Base-by-base conservation (phyloP, 2,329 filamentous ascomycete species). In the Botrytis hyacinthi region DNA sequence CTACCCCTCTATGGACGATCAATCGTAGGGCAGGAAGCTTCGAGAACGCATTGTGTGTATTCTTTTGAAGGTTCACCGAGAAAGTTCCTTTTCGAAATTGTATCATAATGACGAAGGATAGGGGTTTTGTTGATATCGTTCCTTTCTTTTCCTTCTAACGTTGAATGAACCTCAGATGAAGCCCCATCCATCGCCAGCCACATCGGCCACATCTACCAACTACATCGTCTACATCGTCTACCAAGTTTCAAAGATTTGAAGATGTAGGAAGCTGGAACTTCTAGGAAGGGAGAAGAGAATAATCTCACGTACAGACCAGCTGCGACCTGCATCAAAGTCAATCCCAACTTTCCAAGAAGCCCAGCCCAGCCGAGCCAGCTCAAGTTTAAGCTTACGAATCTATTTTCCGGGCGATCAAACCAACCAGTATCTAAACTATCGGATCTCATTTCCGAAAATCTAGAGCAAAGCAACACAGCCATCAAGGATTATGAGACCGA, bases 401-500 rank as follows among this genome's bases (percentile, higher is more conserved):
- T 32, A 71, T 51, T 26, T 65, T n/a, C 70, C 44, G 42, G 42
- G 18, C 60, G 44, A 71, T 71, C 44, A 65, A 71, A 63, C 73
- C 20, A 29, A 66, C 54, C 20, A 61, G 20, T n/a, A 73, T 70
- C 44, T 26, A 48, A 44, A 46, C 54, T 35, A 35, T 40, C 35
- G 51, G 40, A n/a, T 44, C 62, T 48, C 70, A 71, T 71, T 66
- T 71, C 70, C 70, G 40, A 48, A 20, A 59, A 60, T 4, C 29
- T 20, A 26, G 37, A 70, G 66, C 7, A 46, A 20, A 46, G 40
- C 54, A 63, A 22, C 40, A 35, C 42, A n/a, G n/a, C 32, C n/a
- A 63, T 46, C 42, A 37, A 40, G 67, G 67, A 71, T 71, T 40
- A 42, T 57, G 65, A 68, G 65, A 68, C 51, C 14, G 51, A 29